Conservation (phyloP, 1,284 basidiomycete genomes). For the Chondrostereum purpureum region DNA sequence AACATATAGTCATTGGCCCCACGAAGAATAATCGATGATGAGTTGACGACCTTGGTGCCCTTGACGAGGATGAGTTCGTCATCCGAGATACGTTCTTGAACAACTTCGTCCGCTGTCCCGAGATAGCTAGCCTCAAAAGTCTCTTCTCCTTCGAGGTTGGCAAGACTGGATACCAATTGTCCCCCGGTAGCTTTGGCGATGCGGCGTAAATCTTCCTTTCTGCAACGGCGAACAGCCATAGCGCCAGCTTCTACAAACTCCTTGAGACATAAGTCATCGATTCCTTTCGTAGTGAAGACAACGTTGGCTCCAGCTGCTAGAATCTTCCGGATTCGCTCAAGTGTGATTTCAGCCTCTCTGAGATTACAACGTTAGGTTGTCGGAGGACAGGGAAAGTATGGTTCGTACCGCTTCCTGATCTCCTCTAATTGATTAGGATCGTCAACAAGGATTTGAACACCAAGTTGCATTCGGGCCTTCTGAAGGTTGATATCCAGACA, state of each 20-base stretch:
- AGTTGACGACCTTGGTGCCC: slow-evolving; percentile 95
- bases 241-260: slow-evolving; percentile 99
- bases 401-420: slow-evolving; percentile 78
- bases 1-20: slow-evolving; percentile 99
- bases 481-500: slow-evolving; percentile 98
- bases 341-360: slow-evolving; percentile 93
- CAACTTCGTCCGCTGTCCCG: slow-evolving; percentile 91
- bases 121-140: slow-evolving; percentile 91
- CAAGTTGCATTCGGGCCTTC: slow-evolving; percentile 96
- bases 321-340: slow-evolving; percentile 96
- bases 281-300: slow-evolving; percentile 96
- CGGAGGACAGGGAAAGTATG: slow-evolving; percentile 8
- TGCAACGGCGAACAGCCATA: slow-evolving; percentile 96
- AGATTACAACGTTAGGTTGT: slow-evolving; percentile 3
- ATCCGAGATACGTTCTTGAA: slow-evolving; percentile 96
- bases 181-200: slow-evolving; percentile 98
- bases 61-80: slow-evolving; percentile 97
- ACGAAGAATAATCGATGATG: slow-evolving; percentile 87
- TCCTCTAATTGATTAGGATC: slow-evolving; percentile 96
- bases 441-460: slow-evolving; percentile 96
- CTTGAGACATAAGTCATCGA: slow-evolving; percentile 97
- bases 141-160: slow-evolving; percentile 97
- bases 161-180: slow-evolving; percentile 86
- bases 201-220: slow-evolving; percentile 94
- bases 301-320: slow-evolving; percentile 96